These are phyloP conservation scores for Calonectria leucothoes DNA, from an alignment of 2,329 filamentous ascomycete species.

Conservation along the genomic window DNA sequence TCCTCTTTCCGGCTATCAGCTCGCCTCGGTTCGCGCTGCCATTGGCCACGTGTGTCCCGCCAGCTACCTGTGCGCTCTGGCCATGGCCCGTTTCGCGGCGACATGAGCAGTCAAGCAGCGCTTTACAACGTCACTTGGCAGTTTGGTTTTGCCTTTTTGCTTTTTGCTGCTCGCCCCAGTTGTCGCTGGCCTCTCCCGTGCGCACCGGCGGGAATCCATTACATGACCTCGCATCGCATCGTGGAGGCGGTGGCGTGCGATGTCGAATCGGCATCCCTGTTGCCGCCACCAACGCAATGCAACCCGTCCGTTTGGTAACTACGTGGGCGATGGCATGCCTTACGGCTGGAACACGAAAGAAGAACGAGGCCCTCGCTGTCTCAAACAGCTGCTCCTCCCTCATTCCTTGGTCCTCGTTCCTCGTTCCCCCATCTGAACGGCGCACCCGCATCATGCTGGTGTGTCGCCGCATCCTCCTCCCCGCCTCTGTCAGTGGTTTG, in stretches of 20 bases:
- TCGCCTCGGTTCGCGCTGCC: conserved; percentile 16
- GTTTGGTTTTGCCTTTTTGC: neutral
- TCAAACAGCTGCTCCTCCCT: neutral
- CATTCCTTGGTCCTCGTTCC: no score
- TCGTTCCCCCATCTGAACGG: no score
- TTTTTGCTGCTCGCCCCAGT: neutral
- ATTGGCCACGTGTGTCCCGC: conserved; percentile 29
- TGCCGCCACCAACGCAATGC: conserved; percentile 38
- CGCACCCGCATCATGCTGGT: neutral
- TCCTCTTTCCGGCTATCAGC: conserved; percentile 37
- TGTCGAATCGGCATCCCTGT: conserved; percentile 10
- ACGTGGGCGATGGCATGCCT: neutral
- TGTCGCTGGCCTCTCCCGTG: neutral
- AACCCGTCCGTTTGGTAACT: neutral
- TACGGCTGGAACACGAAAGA: neutral
- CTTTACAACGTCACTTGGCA: neutral
- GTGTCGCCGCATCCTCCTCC: neutral
- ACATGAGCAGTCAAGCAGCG: neutral
- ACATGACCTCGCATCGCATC: neutral
- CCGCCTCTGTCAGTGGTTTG: neutral
- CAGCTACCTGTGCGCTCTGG: neutral
- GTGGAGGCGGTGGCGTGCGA: neutral
- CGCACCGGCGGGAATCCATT: neutral
- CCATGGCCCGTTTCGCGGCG: neutral
- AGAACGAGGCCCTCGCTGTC: neutral